Evolutionary conservation across 2,329 filamentous ascomycete species (phyloP).

Genomic region (Ceratocystiopsis minuta): DNA sequence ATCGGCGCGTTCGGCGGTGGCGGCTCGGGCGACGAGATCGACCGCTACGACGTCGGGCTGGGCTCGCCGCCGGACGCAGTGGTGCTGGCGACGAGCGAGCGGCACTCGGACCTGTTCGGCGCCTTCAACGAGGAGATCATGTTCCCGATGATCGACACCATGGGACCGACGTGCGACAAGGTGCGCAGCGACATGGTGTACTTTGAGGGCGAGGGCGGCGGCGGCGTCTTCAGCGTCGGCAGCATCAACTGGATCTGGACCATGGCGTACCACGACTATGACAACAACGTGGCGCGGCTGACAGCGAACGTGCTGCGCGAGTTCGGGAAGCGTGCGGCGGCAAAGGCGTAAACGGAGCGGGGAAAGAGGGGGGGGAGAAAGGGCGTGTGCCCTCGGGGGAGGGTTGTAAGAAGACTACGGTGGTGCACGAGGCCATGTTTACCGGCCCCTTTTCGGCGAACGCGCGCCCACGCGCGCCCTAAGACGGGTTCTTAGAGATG

Average conservation of each 20-base stretch:
- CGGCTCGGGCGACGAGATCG: slow-evolving; percentile 19
- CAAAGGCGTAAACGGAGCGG: too few relatives aligned
- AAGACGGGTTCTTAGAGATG: too few relatives aligned
- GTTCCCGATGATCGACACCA: slow-evolving; percentile 10
- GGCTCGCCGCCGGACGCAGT: slow-evolving; percentile 15
- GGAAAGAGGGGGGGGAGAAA: too few relatives aligned
- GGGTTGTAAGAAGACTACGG: too few relatives aligned
- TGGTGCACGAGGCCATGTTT: too few relatives aligned
- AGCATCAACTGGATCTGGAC: slow-evolving; percentile 13
- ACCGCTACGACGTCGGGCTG: slow-evolving; percentile 14
- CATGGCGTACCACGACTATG: slow-evolving; percentile 11
- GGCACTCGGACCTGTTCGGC: slow-evolving; percentile 11
- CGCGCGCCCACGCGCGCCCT: too few relatives aligned
- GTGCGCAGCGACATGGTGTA: slow-evolving; percentile 12
- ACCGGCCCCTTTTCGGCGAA: too few relatives aligned
- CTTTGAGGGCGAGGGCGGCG: slow-evolving; percentile 10
- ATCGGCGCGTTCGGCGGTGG: slow-evolving; percentile 15
- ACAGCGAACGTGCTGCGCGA: slow-evolving; percentile 10
- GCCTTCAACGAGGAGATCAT: slow-evolving; percentile 9
- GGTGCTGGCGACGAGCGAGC: slow-evolving; percentile 13
- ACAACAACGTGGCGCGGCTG: slow-evolving; percentile 12
- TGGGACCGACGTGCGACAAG: slow-evolving; percentile 10
- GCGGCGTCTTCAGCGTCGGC: slow-evolving; percentile 9
- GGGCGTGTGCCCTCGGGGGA: too few relatives aligned
- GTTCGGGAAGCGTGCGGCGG: background rate